Conservation (phyloP, 1,284 basidiomycete species). For the Trametes sp. region DNA sequence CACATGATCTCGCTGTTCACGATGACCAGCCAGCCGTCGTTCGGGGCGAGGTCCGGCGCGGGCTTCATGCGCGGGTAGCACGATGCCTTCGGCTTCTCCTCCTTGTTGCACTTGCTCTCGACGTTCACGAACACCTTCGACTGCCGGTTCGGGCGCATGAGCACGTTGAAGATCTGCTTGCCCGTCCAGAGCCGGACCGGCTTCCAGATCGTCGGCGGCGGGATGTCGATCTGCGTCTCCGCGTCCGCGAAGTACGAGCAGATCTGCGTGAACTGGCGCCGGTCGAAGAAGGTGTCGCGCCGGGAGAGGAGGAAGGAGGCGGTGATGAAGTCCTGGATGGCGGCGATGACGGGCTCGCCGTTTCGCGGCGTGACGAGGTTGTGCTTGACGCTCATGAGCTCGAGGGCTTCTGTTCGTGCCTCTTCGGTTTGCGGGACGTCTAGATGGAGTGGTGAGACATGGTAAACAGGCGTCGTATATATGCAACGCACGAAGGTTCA, state of each 20-base stretch:
- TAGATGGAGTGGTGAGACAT: constrained; percentile 41
- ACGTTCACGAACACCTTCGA: constrained; percentile 93
- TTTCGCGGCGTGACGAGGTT: constrained; percentile 98
- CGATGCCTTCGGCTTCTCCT: constrained; percentile 79
- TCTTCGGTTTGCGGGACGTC: constrained; percentile 99
- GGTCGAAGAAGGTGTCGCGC: constrained; percentile 93
- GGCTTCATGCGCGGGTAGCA: constrained; percentile 68
- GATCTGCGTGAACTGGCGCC: constrained; percentile 95
- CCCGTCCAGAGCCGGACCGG: constrained; percentile 96
- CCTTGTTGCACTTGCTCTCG: constrained; percentile 95
- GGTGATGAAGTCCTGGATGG: constrained; percentile 99
- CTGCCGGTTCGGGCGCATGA: constrained; percentile 93
- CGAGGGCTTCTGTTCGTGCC: constrained; percentile 95
- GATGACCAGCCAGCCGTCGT: constrained; percentile 98
- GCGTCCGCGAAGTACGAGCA: constrained; percentile 96
- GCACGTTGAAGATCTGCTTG: constrained; percentile 96
- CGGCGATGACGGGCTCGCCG: constrained; percentile 98
- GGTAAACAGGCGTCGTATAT: neutral
- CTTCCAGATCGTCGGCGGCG: constrained; percentile 95
- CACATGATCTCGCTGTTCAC: constrained; percentile 99
- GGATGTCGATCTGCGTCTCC: constrained; percentile 92
- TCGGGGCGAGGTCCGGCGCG: constrained; percentile 89
- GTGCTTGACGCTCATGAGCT: constrained; percentile 98
- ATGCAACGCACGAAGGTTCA: constrained; percentile 89
- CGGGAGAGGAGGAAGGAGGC: constrained; percentile 95